Evolutionary conservation across 345 rosid species (phyloP), one percentile per base, ranked within the genome.

Genomic region (Nephelium lappaceum): DNA sequence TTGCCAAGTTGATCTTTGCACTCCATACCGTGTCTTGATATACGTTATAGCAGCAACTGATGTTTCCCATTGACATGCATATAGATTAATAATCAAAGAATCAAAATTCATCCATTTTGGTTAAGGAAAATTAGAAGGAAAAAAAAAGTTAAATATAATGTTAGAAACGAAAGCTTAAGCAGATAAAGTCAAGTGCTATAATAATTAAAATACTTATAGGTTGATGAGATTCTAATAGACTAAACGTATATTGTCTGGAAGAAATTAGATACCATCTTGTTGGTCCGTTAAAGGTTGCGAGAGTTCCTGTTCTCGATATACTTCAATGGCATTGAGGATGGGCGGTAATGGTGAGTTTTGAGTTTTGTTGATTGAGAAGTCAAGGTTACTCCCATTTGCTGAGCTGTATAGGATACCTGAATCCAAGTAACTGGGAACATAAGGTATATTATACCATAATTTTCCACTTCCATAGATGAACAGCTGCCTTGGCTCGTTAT

Each of bases 1-100:
- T 71, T 88, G 87, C 93, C 90, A 90, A 70, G 82, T 76, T 67
- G 69, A 79, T 67, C 41, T 81, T 18, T 70, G 84, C 75, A 88
- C 36, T 27, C 78, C 80, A 72, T 87, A 88, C 5, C 18, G 49
- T 11, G 75, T 79, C 77, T 87, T 83, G 57, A 88, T 86, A 67
- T 39, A 62, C 67, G 45, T 74, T 8, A 88, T 79, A 5, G 92
- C 88, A 61, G 57, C 57, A 75, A 83, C 90, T 90, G 25, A 36
- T 7, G 4, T 21, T 55, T 53, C 53, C 6, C 0, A 55, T 8
- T 14, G 18, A 39, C 39, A 73, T 10, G 16, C 14, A 11, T n/a
- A 58, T 19, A 38, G 0, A 65, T 24, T 1, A 24, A 6, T 8
- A 5, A 14, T 24, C 25, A 61, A 9, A 21, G 11, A 61, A 24